Evolutionary conservation across 1,284 basidiomycete species (phyloP).

Genomic region (Ustilago sp.): DNA sequence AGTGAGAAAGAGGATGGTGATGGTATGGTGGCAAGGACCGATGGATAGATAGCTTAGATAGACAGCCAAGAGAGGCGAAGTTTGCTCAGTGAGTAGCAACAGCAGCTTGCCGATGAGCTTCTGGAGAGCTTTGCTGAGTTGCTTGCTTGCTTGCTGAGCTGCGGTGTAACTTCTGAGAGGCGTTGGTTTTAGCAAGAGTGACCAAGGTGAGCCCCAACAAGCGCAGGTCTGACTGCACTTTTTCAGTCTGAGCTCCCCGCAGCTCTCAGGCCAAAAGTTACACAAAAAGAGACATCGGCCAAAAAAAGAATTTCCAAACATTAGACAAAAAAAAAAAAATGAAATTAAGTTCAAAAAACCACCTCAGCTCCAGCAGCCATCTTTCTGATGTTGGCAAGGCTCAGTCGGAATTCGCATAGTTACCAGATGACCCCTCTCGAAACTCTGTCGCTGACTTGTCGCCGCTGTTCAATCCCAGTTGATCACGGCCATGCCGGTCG

Average conservation of each 20-base stretch:
- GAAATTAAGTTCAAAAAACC: background rate
- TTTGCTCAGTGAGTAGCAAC: background rate
- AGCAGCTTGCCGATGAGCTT: slow-evolving; percentile 2
- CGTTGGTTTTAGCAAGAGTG: slow-evolving; percentile 2
- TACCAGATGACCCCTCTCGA: background rate
- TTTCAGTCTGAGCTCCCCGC: slow-evolving; percentile 8
- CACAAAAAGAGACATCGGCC: slow-evolving; percentile 11
- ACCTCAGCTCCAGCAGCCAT: background rate
- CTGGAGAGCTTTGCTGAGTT: background rate
- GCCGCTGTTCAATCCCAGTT: too few relatives aligned
- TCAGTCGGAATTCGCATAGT: slow-evolving; percentile 4
- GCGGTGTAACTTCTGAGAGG: slow-evolving; percentile 5
- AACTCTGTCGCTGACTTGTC: background rate
- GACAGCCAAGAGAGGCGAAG: background rate
- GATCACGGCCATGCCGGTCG: background rate
- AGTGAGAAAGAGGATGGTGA: slow-evolving; percentile 13
- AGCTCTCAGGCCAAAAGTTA: slow-evolving; percentile 12
- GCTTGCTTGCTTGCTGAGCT: background rate
- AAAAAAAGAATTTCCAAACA: slow-evolving; percentile 6
- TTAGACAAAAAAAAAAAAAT: slow-evolving; percentile 7
- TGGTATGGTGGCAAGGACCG: slow-evolving; percentile 27
- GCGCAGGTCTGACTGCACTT: slow-evolving; percentile 17
- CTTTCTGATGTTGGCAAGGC: background rate
- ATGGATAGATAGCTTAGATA: background rate
- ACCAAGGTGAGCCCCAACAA: slow-evolving; percentile 30